These are phyloP conservation scores for Sporothrix variecibatus DNA, from an alignment of 2,329 filamentous ascomycete species.

Conservation along the genomic window DNA sequence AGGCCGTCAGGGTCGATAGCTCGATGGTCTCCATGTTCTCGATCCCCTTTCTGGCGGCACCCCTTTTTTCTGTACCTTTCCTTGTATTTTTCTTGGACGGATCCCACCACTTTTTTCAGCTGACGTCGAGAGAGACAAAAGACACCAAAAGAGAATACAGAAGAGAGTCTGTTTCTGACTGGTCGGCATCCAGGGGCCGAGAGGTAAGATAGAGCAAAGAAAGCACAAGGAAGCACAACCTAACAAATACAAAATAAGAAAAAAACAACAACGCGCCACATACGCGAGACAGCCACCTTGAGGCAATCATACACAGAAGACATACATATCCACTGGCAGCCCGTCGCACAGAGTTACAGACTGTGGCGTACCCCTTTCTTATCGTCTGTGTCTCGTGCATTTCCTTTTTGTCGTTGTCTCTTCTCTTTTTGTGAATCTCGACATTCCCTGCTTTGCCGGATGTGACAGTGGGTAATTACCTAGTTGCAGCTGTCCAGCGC, in stretches of 20 bases:
- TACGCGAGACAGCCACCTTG: constrained; percentile 13
- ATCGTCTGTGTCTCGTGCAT: background rate
- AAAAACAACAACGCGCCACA: constrained; percentile 1
- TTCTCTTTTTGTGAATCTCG: background rate
- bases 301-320: constrained; percentile 9
- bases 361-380: background rate
- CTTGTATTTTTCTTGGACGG: background rate
- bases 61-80: background rate
- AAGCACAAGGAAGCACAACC: background rate
- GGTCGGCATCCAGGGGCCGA: background rate
- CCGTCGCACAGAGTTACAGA: constrained; percentile 2
- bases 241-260: background rate
- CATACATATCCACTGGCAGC: background rate
- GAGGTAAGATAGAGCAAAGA: background rate
- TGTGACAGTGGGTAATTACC: background rate
- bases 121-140: background rate
- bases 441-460: background rate
- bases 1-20: background rate
- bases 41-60: background rate
- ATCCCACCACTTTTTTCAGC: background rate
- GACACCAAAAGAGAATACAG: no score
- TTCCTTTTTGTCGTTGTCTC: background rate
- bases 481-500: background rate
- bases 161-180: background rate
- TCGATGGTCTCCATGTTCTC: background rate